phyloP scores from a whole-genome alignment of 805 yeast genomes.

The Cyberlindnera maclurae region DNA sequence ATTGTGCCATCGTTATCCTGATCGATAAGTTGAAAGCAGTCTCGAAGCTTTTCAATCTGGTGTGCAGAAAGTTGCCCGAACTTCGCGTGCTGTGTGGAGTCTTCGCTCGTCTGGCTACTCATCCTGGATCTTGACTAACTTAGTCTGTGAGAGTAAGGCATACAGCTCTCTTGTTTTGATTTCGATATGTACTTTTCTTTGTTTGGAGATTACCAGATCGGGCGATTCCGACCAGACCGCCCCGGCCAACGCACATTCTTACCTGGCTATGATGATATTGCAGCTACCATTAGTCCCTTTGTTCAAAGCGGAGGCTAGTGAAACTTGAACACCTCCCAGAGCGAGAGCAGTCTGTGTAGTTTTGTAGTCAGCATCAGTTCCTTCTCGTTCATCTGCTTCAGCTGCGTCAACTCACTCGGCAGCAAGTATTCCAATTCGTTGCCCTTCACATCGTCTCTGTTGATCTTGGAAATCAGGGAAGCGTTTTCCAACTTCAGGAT shows the following conservation, averaged over 20 bases:
- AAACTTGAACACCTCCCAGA: slow-evolving; percentile 50
- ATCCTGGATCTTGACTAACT: neutral
- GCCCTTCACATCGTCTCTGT: slow-evolving; percentile 86
- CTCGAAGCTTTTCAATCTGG: slow-evolving; percentile 60
- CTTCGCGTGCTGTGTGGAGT: slow-evolving; percentile 1
- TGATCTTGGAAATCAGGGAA: slow-evolving; percentile 69
- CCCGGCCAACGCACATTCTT: too few species aligned
- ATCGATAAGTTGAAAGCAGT: slow-evolving; percentile 75
- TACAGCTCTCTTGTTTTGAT: too few species aligned
- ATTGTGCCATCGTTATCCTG: slow-evolving; percentile 72
- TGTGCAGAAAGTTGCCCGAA: slow-evolving; percentile 44
- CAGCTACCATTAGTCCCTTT: too few species aligned
- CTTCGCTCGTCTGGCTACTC: neutral
- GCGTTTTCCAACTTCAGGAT: slow-evolving; percentile 51
- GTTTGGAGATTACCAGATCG: too few species aligned
- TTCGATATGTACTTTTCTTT: too few species aligned
- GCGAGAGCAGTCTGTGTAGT: slow-evolving; percentile 45
- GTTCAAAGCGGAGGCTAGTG: slow-evolving; percentile 5
- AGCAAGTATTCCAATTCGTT: slow-evolving; percentile 68
- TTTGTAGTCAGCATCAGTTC: slow-evolving; percentile 51
- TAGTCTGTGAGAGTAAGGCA: neutral
- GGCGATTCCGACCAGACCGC: too few species aligned
- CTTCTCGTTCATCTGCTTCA: slow-evolving; percentile 50
- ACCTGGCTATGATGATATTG: too few species aligned
- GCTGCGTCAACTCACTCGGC: slow-evolving; percentile 67